phyloP scores from a whole-genome alignment of 768 basidiomycete species.

The Lenzites betulinus region DNA sequence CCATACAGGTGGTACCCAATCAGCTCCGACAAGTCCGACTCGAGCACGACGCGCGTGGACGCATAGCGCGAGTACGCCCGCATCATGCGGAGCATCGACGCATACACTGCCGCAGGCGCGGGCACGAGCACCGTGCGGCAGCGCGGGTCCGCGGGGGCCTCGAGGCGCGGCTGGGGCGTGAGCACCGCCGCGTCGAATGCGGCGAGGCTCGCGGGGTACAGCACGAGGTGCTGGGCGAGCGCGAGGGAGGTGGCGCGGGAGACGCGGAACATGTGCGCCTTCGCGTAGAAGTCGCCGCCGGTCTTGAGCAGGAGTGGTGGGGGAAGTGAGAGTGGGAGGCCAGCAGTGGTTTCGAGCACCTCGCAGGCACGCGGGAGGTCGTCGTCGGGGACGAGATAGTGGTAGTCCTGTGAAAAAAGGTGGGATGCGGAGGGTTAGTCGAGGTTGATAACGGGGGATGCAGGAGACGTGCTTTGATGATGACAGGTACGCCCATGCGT shows the following conservation, averaged over 20 bases:
- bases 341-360: neutral
- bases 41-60: slow-evolving; percentile 26
- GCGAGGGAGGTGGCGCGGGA: slow-evolving; percentile 8
- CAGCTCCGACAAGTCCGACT: slow-evolving; percentile 38
- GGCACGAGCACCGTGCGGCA: slow-evolving; percentile 30
- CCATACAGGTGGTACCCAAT: slow-evolving; percentile 36
- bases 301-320: slow-evolving; percentile 7
- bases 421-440: neutral
- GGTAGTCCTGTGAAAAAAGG: slow-evolving; percentile 3
- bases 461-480: neutral
- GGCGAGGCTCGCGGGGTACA: slow-evolving; percentile 14
- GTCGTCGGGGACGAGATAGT: slow-evolving; percentile 16
- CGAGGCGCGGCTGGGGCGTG: neutral
- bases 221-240: slow-evolving; percentile 13
- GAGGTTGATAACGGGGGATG: too few relatives aligned
- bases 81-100: slow-evolving; percentile 38
- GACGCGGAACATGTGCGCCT: slow-evolving; percentile 9
- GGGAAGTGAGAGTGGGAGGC: slow-evolving; percentile 3
- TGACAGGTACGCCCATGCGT: slow-evolving; percentile 17
- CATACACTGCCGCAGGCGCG: slow-evolving; percentile 34
- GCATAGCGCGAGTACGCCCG: slow-evolving; percentile 27
- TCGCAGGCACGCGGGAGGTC: slow-evolving; percentile 1
- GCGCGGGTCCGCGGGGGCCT: neutral
- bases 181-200: neutral
- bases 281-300: slow-evolving; percentile 15